Evolutionary conservation across 2,329 filamentous ascomycete genomes (phyloP), one percentile per base, ranked within the genome.

Genomic region (Alternaria triticimaculans): DNA sequence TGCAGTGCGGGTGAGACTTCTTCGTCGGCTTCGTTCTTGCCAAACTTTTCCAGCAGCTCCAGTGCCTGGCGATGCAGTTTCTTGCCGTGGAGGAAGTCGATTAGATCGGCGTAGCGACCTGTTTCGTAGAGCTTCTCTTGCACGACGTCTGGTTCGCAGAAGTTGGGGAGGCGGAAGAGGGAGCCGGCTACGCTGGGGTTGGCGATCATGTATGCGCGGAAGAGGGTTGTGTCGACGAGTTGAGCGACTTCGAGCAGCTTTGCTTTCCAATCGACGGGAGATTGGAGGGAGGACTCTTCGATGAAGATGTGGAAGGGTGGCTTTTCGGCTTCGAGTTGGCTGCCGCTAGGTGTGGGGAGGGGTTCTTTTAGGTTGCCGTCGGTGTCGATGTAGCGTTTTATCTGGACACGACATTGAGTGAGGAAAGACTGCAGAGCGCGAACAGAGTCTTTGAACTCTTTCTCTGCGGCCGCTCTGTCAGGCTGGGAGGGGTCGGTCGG

Each of bases 51-150:
- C 1, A 99, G 85, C 28, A 97, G 83, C 68, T 93, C 91, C 18
- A 99, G 82, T 0, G 96, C 95, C 75, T 96, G 90, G 18, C 90
- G 89, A 80, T 99, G 96, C 44, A 98, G 86, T 78, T 91, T 94
- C 82, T 99, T 99, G 67, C 96, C 96, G 73, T 96, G 93, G 70
- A 98, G 90, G 77, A 99, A 99, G 78, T 98, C 95, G n/a, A 99
- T 94, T 2, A 99, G 84, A 81, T 98, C 95, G 55, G 91, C 95
- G 80, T 97, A 97, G 30, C 94, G 89, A 62, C 92, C 92, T 44
- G 90, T 93, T 77, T 97, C 93, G 63, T 97, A 89, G 5, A 99
- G 84, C 72, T 94, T 94, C 79, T 97, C 92, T 76, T 97, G 96
- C 21, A 99, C 95, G 3, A 98, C 96, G 28, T 93, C 91, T 0